Percentiles rank a stretch among this genome's conserved stretches.
These are phyloP conservation scores for Cystofilobasidium macerans DNA, from an alignment of 768 basidiomycete genomes.

Conservation along the genomic window DNA sequence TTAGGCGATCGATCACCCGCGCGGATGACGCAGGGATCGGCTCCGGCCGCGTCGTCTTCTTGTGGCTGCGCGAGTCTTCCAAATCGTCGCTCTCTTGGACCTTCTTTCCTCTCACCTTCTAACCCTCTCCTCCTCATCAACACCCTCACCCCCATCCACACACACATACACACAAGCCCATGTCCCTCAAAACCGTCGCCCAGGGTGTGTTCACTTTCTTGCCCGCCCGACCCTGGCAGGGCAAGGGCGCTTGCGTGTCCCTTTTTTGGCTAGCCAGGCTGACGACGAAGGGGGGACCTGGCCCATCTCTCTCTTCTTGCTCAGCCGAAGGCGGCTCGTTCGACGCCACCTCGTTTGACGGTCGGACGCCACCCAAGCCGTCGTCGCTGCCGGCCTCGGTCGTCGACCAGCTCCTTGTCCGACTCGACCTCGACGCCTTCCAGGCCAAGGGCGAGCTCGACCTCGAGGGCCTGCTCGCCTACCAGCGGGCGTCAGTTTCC, in stretches of 20 bases:
- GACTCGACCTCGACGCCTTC: slow-evolving; percentile 5
- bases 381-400: slow-evolving; percentile 11
- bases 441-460: slow-evolving; percentile 24
- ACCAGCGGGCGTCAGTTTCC: slow-evolving; percentile 32
- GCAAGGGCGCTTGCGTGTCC: background rate
- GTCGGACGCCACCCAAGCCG: slow-evolving; percentile 19
- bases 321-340: slow-evolving; percentile 26
- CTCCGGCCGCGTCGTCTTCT: too few species aligned
- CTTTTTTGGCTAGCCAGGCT: too few species aligned
- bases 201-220: slow-evolving; percentile 6
- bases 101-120: background rate
- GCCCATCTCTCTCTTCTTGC: background rate
- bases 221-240: background rate
- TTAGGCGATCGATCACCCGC: too few species aligned
- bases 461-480: slow-evolving; percentile 36
- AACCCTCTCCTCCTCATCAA: background rate
- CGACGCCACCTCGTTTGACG: slow-evolving; percentile 23
- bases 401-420: slow-evolving; percentile 19
- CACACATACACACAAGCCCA: background rate
- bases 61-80: too few species aligned
- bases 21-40: too few species aligned
- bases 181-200: slow-evolving; percentile 7
- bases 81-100: too few species aligned
- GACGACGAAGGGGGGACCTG: too few species aligned
- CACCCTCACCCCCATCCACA: background rate